These are phyloP conservation scores for Dicorynia guianensis DNA, from an alignment of 306 rosid genomes.

Conservation along the genomic window DNA sequence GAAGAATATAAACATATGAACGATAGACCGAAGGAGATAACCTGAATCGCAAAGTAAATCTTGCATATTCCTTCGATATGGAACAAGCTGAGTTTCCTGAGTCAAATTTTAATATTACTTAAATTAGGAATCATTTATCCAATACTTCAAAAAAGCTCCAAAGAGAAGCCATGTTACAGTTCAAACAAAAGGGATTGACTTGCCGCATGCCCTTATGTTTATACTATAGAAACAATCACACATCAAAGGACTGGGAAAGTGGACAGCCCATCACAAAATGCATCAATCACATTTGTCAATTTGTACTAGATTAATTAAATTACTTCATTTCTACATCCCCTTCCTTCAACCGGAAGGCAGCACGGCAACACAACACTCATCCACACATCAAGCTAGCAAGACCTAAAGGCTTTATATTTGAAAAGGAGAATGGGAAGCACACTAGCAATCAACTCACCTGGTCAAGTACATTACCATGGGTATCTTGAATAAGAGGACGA, in stretches of 20 bases:
- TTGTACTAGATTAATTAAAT: slow-evolving; percentile 22
- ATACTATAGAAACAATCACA: slow-evolving; percentile 11
- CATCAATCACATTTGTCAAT: slow-evolving; percentile 15
- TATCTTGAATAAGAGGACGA: slow-evolving; percentile 93
- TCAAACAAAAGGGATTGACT: slow-evolving; percentile 24
- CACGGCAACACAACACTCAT: slow-evolving; percentile 5
- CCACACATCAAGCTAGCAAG: slow-evolving; percentile 14
- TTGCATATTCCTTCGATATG: slow-evolving; percentile 90
- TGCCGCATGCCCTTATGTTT: slow-evolving; percentile 5
- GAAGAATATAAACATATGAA: slow-evolving; percentile 20
- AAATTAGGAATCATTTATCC: slow-evolving; percentile 36
- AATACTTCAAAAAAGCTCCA: slow-evolving; percentile 27
- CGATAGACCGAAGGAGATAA: slow-evolving; percentile 43
- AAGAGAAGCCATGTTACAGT: slow-evolving; percentile 6
- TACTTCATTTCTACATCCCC: slow-evolving; percentile 5
- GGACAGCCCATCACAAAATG: slow-evolving; percentile 26
- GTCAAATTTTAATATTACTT: slow-evolving; percentile 41
- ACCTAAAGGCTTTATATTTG: slow-evolving; percentile 25
- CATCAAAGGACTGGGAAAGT: background rate
- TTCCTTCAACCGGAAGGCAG: background rate
- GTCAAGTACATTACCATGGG: slow-evolving; percentile 85
- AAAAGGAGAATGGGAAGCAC: slow-evolving; percentile 7
- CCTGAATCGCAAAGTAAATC: slow-evolving; percentile 98
- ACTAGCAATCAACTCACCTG: slow-evolving; percentile 67
- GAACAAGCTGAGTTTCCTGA: slow-evolving; percentile 92